Evolutionary conservation across 768 basidiomycete genomes (phyloP), one percentile per base, ranked within the genome.

Genomic region (Kwoniella pini): DNA sequence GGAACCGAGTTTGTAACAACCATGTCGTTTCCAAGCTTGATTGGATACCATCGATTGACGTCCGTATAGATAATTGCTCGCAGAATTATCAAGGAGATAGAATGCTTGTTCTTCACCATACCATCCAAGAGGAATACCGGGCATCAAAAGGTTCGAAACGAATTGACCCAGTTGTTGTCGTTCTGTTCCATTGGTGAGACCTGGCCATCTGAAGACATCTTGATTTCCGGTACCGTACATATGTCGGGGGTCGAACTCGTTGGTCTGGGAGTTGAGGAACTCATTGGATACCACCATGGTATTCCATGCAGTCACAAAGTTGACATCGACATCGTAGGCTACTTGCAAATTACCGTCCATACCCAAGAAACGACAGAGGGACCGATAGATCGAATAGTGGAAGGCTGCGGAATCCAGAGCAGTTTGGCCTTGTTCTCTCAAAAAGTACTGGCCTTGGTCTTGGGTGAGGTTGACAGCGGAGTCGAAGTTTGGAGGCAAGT

Each of bases 311-410:
- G 86, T 87, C 79, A 93, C 81, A 70, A 95, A 92, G 79, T 95
- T 90, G 76, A 81, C 78, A 68, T 86, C 82, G 28, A 91, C 80
- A 72, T 96, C 93, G 78, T 88, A 94, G 10, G 90, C 92, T 54
- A 91, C 93, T 63, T 88, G 84, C 31, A 96, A 82, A 76, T 96
- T 95, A 70, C 93, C 93, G 73, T 96, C 93, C 91, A 95, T 94
- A 54, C 92, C 93, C 46, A 95, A 83, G 81, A 93, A 91, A 50
- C 93, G 89, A 28, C 87, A 81, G 53, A 95, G 80, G 2, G 88
- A 81, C 60, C 93, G 93, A 74, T 96, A 95, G 55, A 88, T 87
- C 45, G 93, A 95, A 77, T 95, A 96, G 77, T 96, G 93, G 82
- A 95, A 95, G 0, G 93, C 92, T 46, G 86, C 86, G 33, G 82